Base-by-base conservation (phyloP, 495 filamentous ascomycete genomes). In the Podospora appendiculata region DNA sequence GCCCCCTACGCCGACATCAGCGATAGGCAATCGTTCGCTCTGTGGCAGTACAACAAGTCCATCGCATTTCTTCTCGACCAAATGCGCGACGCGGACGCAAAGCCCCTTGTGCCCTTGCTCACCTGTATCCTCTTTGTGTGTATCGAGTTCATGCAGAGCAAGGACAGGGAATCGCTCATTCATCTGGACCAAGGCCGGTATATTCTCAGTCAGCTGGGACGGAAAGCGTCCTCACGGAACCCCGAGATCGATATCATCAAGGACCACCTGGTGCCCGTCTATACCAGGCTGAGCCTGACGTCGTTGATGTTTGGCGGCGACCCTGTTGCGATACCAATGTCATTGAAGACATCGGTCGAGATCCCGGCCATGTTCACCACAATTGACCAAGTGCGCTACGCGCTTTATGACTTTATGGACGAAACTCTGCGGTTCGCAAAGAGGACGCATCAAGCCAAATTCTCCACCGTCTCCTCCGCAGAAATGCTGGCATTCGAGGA, bases 101-200 rank as follows among this genome's bases (percentile, higher is more conserved):
- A 66, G 56, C 70, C 71, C 1, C 58, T 77, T 13, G 76, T 82
- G 33, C 61, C 65, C 14, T 59, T 84, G 34, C 65, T 84, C 8
- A 80, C 68, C 3, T 83, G 79, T 48, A 58, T 80, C 1, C 66
- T 84, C 19, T 84, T 81, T 45, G 74, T 82, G 12, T 82, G 77
- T 57, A 76, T 84, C 38, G 80, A 83, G 57, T 67, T 74, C 32
- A 63, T 83, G 45, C 70, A 75, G 43, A 76, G 72, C 14, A 74
- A 79, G 62, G 62, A 68, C 48, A 62, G 57, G 32, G 70, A 70
- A 16, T 76, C 76, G 0, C 64, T 69, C 39, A 54, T 68, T 19
- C 71, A 74, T 35, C 62, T 70, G 33, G 62, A 70, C 13, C 71
- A 73, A 51, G 70, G 70, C 16, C 63, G 61, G 9, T 58, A 66